These are phyloP conservation scores for Pseudozyma thailandica DNA, from an alignment of 1,284 basidiomycete genomes.

Conservation along the genomic window DNA sequence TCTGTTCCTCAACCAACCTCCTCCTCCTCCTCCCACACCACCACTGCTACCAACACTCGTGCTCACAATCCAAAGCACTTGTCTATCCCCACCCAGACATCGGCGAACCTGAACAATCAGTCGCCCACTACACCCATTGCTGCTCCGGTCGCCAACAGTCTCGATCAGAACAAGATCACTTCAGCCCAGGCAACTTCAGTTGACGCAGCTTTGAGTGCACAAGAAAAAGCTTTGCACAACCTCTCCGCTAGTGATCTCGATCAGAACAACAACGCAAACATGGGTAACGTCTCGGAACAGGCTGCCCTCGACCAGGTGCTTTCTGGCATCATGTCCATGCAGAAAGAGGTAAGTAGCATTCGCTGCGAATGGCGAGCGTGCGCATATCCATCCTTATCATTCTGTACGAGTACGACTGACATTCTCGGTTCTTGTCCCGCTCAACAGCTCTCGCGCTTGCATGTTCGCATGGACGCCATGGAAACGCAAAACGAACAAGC, in stretches of 20 bases:
- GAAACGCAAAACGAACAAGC: conserved; percentile 39
- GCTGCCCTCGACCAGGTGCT: conserved; percentile 57
- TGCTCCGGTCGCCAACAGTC: conserved; percentile 1
- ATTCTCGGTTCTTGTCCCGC: neutral
- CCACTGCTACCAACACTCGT: conserved; percentile 1
- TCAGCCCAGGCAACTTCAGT: conserved; percentile 1
- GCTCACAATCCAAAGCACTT: conserved; percentile 13
- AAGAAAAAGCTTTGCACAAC: conserved; percentile 22
- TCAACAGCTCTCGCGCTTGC: conserved; percentile 49
- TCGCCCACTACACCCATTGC: conserved; percentile 35
- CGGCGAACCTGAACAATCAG: conserved; percentile 1
- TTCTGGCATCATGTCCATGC: conserved; percentile 57
- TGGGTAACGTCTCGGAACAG: conserved; percentile 37
- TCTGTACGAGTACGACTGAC: conserved; percentile 3
- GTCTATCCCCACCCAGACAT: conserved; percentile 18
- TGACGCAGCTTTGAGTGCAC: conserved; percentile 3
- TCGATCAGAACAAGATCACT: conserved; percentile 9
- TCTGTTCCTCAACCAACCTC: too few relatives aligned
- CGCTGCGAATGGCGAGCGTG: neutral
- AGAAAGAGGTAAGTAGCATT: conserved; percentile 54
- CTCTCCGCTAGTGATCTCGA: conserved; percentile 17
- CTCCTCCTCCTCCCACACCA: conserved; percentile 2
- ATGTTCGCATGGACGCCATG: conserved; percentile 55
- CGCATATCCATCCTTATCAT: neutral
- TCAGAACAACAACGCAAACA: conserved; percentile 8